These are phyloP conservation scores for Ganoderma lucidum DNA, from an alignment of 1,284 basidiomycete species.

Conservation along the genomic window DNA sequence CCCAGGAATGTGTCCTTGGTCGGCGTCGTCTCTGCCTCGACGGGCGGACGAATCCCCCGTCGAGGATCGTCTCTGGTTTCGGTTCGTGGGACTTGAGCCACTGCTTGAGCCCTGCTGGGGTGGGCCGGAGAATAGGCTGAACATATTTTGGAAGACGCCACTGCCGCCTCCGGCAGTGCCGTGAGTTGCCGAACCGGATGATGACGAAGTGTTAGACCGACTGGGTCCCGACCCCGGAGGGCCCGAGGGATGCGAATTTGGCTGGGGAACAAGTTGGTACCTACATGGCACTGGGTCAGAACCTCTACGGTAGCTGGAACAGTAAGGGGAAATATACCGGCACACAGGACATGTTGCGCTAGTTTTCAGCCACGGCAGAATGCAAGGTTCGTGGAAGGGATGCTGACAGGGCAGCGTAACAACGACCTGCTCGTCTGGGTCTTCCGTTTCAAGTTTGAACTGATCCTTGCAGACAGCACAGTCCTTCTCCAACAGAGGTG, in stretches of 20 bases:
- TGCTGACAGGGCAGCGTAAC: slow-evolving; percentile 82
- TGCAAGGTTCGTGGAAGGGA: slow-evolving; percentile 83
- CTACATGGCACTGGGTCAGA: slow-evolving; percentile 39
- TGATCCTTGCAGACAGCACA: slow-evolving; percentile 85
- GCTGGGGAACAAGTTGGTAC: slow-evolving; percentile 62
- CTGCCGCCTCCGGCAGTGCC: slow-evolving; percentile 17
- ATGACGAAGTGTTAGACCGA: slow-evolving; percentile 13
- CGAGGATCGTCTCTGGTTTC: not conserved
- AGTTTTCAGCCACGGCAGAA: slow-evolving; percentile 83
- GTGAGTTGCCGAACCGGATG: slow-evolving; percentile 4
- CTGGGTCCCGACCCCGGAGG: slow-evolving; percentile 24
- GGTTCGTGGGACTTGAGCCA: slow-evolving; percentile 1
- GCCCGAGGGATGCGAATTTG: slow-evolving; percentile 38
- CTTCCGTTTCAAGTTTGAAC: slow-evolving; percentile 70
- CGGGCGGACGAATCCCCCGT: slow-evolving; percentile 11
- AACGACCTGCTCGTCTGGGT: slow-evolving; percentile 74
- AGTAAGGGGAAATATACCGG: slow-evolving; percentile 53
- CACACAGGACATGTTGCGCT: slow-evolving; percentile 89
- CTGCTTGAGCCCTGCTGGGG: slow-evolving; percentile 1
- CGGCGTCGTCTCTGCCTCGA: slow-evolving; percentile 4
- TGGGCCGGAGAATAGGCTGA: slow-evolving; percentile 26
- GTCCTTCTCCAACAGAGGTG: slow-evolving; percentile 66
- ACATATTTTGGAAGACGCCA: slow-evolving; percentile 30
- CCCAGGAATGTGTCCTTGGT: slow-evolving; percentile 28
- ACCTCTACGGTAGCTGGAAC: not conserved